Evolutionary conservation across 345 rosid genomes (phyloP).

Genomic region (Geranium brycei): DNA sequence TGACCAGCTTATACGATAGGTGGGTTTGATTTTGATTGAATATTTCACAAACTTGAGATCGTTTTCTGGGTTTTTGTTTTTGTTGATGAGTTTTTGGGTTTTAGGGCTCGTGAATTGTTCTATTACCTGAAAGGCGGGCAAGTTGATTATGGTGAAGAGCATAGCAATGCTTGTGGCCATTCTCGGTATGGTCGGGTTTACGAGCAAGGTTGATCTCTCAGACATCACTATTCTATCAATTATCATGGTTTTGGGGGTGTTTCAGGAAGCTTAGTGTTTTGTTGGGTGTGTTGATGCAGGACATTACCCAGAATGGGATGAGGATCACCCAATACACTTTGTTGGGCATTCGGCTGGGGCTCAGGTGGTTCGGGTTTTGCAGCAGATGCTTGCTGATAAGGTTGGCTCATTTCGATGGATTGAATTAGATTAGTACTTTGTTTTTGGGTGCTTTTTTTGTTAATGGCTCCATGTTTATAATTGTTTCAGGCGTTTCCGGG

Average conservation of each 20-base stretch:
- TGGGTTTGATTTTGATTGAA: conserved; percentile 6
- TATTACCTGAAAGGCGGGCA: conserved; percentile 87
- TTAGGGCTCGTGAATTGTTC: conserved; percentile 91
- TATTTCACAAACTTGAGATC: too few relatives aligned
- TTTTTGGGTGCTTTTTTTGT: not conserved
- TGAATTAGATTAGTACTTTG: not conserved
- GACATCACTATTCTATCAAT: not conserved
- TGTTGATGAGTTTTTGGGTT: conserved; percentile 10
- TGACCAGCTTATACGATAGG: conserved; percentile 89
- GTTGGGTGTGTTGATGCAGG: conserved; percentile 33
- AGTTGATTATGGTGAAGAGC: conserved; percentile 93
- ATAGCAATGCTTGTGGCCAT: conserved; percentile 84
- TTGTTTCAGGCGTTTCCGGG: conserved; percentile 58
- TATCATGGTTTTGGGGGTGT: not conserved
- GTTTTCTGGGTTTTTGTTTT: not conserved
- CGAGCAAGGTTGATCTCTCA: conserved; percentile 41
- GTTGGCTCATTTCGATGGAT: conserved; percentile 22
- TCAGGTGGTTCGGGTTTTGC: conserved; percentile 94
- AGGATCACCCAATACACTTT: conserved; percentile 87
- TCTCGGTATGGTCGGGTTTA: conserved; percentile 73
- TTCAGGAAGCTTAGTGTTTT: conserved; percentile 6
- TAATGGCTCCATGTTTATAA: conserved; percentile 4
- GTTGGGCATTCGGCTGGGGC: conserved; percentile 99
- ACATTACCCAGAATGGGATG: conserved; percentile 85
- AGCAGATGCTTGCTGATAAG: conserved; percentile 97